Percentiles rank a stretch among this genome's conserved stretches.
These are phyloP conservation scores for Globisporangium megalacanthum DNA, from an alignment of 352 stramenopile genomes.

Conservation along the genomic window DNA sequence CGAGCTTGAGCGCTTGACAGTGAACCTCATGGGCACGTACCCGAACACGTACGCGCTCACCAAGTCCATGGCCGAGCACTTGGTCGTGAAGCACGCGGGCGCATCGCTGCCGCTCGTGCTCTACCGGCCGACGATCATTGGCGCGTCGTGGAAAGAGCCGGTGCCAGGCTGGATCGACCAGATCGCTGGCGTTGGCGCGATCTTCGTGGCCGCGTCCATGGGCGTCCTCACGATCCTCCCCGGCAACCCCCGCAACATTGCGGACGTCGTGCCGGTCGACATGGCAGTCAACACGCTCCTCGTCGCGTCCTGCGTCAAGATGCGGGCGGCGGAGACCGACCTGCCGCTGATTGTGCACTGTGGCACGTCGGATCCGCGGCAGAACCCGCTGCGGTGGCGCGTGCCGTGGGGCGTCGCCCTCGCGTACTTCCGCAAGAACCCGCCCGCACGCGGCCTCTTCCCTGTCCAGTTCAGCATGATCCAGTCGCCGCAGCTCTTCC, in stretches of 20 bases:
- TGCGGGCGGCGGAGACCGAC: slow-evolving; percentile 9
- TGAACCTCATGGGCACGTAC: slow-evolving; percentile 84
- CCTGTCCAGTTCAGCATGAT: slow-evolving; percentile 76
- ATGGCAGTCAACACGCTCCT: slow-evolving; percentile 76
- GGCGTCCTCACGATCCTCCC: slow-evolving; percentile 81
- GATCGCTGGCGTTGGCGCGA: slow-evolving; percentile 67
- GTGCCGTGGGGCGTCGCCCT: slow-evolving; percentile 52
- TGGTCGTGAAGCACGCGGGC: slow-evolving; percentile 45
- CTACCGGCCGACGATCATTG: slow-evolving; percentile 83
- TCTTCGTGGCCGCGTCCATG: slow-evolving; percentile 73
- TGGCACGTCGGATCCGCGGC: slow-evolving; percentile 66
- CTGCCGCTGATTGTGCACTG: slow-evolving; percentile 69
- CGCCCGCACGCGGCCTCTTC: slow-evolving; percentile 41
- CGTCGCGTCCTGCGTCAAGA: slow-evolving; percentile 38
- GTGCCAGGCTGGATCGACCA: slow-evolving; percentile 81
- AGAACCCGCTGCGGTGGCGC: slow-evolving; percentile 79
- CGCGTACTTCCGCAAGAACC: slow-evolving; percentile 73
- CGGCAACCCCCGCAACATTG: slow-evolving; percentile 70
- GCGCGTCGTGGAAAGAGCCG: slow-evolving; percentile 81
- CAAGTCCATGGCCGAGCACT: slow-evolving; percentile 85
- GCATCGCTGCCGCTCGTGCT: slow-evolving; percentile 59
- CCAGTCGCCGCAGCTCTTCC: slow-evolving; percentile 70
- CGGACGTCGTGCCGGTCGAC: slow-evolving; percentile 81
- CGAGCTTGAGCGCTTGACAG: slow-evolving; percentile 55
- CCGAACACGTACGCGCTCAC: slow-evolving; percentile 88